Evolutionary conservation across 495 filamentous ascomycete genomes (phyloP).

Genomic region (Trichocladium uniseriatum): DNA sequence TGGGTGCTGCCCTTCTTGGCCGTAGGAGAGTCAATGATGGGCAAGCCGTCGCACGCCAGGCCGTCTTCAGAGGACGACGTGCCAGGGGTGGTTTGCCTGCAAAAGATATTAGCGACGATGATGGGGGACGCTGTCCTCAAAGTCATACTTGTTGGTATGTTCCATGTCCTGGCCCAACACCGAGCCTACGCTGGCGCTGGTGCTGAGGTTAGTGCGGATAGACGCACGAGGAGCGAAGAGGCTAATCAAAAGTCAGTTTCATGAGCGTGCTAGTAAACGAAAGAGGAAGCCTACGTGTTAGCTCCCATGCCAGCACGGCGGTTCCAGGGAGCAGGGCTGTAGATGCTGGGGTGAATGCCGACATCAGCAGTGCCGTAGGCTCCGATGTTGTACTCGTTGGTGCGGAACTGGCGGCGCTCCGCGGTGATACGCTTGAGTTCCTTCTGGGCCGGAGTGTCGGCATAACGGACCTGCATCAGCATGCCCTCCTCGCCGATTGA

Average conservation of each 20-base stretch:
- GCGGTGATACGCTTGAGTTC: constrained; percentile 88
- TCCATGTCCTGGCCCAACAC: constrained; percentile 11
- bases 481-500: constrained; percentile 62
- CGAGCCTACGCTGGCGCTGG: constrained; percentile 12
- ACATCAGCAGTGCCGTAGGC: constrained; percentile 48
- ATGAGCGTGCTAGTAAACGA: too few species aligned
- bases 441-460: constrained; percentile 94
- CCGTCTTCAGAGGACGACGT: constrained; percentile 34
- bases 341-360: constrained; percentile 38
- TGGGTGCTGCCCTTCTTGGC: constrained; percentile 41
- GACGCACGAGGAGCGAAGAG: constrained; percentile 22
- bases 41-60: constrained; percentile 37
- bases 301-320: constrained; percentile 20
- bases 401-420: constrained; percentile 82
- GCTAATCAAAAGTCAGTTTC: constrained; percentile 14
- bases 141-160: constrained; percentile 24
- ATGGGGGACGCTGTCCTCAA: neutral
- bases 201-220: constrained; percentile 11
- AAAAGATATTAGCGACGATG: constrained; percentile 22
- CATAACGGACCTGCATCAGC: constrained; percentile 86
- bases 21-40: constrained; percentile 43
- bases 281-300: constrained; percentile 14
- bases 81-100: constrained; percentile 22
- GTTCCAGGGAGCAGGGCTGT: constrained; percentile 29
- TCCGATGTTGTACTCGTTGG: constrained; percentile 81